These are phyloP conservation scores for Cyberlindnera xishuangbannaensis DNA, from an alignment of 805 yeast genomes.

Conservation along the genomic window DNA sequence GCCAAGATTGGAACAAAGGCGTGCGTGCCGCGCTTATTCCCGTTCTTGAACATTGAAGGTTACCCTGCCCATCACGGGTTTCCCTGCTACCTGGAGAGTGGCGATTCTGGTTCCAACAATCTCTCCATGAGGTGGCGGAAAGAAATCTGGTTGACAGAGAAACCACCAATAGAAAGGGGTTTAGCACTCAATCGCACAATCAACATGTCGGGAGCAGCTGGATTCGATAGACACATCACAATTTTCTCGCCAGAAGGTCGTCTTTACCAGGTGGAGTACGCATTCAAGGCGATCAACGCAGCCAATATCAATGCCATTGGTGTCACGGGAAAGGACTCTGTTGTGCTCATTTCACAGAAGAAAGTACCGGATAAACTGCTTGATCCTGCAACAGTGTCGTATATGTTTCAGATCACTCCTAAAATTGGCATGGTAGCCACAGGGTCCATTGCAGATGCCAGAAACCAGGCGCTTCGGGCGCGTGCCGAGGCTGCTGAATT, in stretches of 20 bases:
- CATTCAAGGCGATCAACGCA: conserved; percentile 93
- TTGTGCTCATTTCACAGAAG: conserved; percentile 89
- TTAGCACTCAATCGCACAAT: too few species aligned
- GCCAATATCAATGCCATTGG: conserved; percentile 88
- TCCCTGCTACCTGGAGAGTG: too few species aligned
- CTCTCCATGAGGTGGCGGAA: too few species aligned
- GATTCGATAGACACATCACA: conserved; percentile 97
- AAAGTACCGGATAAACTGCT: conserved; percentile 93
- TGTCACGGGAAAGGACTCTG: conserved; percentile 77
- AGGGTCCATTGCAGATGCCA: conserved; percentile 94
- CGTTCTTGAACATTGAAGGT: too few species aligned
- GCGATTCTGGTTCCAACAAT: too few species aligned
- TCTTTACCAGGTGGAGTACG: conserved; percentile 95
- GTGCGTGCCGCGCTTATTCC: too few species aligned
- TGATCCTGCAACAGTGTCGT: conserved; percentile 82
- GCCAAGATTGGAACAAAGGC: too few species aligned
- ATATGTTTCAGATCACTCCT: conserved; percentile 76
- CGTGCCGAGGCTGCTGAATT: conserved; percentile 95
- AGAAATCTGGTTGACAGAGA: too few species aligned
- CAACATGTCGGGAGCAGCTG: conserved; percentile 66
- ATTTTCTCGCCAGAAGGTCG: conserved; percentile 98
- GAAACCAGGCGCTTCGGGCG: conserved; percentile 85
- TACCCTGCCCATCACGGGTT: too few species aligned
- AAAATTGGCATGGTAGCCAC: conserved; percentile 87
- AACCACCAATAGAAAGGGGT: too few species aligned